Percentiles rank a stretch among this genome's conserved stretches.
phyloP scores from a whole-genome alignment of 2,329 filamentous ascomycete genomes.

The Volutella citrinella region DNA sequence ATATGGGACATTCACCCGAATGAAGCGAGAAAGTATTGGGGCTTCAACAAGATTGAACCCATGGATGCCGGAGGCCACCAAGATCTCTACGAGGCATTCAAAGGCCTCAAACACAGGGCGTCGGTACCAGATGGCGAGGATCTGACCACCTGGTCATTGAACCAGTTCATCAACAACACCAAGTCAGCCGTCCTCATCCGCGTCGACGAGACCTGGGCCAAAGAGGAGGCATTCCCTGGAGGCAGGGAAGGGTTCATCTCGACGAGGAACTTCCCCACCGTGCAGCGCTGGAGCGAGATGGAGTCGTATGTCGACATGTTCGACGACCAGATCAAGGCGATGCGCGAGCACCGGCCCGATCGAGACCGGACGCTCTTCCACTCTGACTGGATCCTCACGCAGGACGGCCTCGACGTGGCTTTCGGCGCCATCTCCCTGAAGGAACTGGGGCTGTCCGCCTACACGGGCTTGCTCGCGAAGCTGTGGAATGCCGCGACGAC shows the following conservation, averaged over 20 bases:
- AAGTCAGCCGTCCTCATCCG: slow-evolving; percentile 28
- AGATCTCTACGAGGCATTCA: slow-evolving; percentile 20
- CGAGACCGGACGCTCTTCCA: slow-evolving; percentile 17
- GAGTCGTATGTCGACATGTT: slow-evolving; percentile 9
- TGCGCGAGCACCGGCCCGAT: slow-evolving; percentile 10
- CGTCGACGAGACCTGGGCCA: slow-evolving; percentile 21
- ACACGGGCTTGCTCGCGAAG: slow-evolving; percentile 18
- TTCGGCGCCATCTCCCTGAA: slow-evolving; percentile 6
- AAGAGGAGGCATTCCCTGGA: slow-evolving; percentile 19
- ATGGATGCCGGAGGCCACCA: slow-evolving; percentile 6
- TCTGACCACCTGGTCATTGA: slow-evolving; percentile 22
- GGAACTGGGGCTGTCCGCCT: slow-evolving; percentile 12
- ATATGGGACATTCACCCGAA: slow-evolving; percentile 28
- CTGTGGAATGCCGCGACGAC: slow-evolving; percentile 23
- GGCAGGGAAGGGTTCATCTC: slow-evolving; percentile 26
- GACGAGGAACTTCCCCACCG: slow-evolving; percentile 21
- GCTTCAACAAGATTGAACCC: not conserved
- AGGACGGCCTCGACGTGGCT: slow-evolving; percentile 6
- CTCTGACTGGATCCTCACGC: slow-evolving; percentile 26
- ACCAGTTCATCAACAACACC: slow-evolving; percentile 22
- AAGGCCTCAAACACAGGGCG: slow-evolving; percentile 18
- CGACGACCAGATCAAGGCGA: slow-evolving; percentile 17
- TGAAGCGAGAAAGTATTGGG: slow-evolving; percentile 8
- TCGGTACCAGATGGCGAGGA: slow-evolving; percentile 20
- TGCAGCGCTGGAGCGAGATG: slow-evolving; percentile 22